Evolutionary conservation across 2,329 filamentous ascomycete genomes (phyloP).

Genomic region (Fusarium stilboides): DNA sequence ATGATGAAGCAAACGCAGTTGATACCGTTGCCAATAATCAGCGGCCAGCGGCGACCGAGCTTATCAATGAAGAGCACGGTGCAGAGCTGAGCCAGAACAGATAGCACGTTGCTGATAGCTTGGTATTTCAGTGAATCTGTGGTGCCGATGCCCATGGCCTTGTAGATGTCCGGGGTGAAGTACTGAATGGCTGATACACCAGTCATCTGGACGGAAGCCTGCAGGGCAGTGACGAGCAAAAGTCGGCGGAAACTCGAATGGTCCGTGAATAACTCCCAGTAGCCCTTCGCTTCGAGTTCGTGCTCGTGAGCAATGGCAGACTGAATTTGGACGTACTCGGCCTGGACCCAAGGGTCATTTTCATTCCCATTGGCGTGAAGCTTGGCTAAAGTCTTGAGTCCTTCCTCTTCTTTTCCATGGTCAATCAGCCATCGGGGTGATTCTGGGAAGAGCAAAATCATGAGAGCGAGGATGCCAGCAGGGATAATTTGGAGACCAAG

Average conservation of each 20-base stretch:
- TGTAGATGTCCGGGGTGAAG: constrained; percentile 65
- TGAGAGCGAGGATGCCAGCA: constrained; percentile 18
- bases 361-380: constrained; percentile 78
- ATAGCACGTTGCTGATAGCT: constrained; percentile 77
- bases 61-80: background rate
- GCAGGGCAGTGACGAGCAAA: constrained; percentile 73
- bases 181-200: constrained; percentile 81
- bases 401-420: constrained; percentile 73
- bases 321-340: constrained; percentile 79
- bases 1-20: constrained; percentile 65
- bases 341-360: constrained; percentile 76
- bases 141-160: constrained; percentile 63
- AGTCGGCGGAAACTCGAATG: constrained; percentile 77
- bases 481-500: constrained; percentile 28
- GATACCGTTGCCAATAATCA: constrained; percentile 78
- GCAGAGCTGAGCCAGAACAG: too few relatives aligned
- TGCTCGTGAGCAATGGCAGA: constrained; percentile 74
- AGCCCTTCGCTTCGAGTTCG: constrained; percentile 69
- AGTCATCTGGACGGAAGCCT: constrained; percentile 81
- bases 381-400: constrained; percentile 74
- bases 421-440: constrained; percentile 69
- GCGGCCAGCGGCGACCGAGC: constrained; percentile 75
- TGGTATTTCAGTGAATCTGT: constrained; percentile 79
- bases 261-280: constrained; percentile 74
- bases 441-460: constrained; percentile 33